Conservation (phyloP, 2,329 filamentous ascomycete genomes). For the Lecanicillium sp. region DNA sequence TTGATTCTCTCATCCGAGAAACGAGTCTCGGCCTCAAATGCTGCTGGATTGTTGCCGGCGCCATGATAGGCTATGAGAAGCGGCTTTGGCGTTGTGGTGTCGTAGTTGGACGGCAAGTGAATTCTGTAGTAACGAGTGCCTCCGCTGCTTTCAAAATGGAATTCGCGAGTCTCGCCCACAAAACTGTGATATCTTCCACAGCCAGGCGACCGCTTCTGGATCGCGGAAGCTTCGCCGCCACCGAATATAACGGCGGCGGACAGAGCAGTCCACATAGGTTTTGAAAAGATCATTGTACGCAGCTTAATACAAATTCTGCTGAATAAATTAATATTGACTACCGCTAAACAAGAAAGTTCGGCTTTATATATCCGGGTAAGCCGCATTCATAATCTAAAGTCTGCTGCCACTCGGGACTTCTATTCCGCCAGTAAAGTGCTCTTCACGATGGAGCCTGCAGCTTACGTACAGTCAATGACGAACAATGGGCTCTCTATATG, state of each 20-base stretch:
- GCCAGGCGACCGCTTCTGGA: slow-evolving; percentile 6
- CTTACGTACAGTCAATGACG: no score
- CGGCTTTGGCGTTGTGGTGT: slow-evolving; percentile 23
- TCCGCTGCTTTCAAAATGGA: slow-evolving; percentile 15
- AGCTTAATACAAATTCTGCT: no score
- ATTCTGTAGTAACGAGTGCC: slow-evolving; percentile 12
- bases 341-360: no score
- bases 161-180: slow-evolving; percentile 13
- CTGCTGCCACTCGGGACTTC: no score
- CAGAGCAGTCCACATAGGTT: background rate
- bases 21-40: slow-evolving; percentile 24
- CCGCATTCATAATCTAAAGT: no score
- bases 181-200: slow-evolving; percentile 14
- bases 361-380: no score
- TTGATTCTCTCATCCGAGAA: slow-evolving; percentile 31
- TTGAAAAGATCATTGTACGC: background rate
- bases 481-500: no score
- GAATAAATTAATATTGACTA: no score
- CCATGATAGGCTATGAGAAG: slow-evolving; percentile 41
- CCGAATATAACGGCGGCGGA: background rate
- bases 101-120: slow-evolving; percentile 21
- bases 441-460: no score
- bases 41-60: slow-evolving; percentile 23
- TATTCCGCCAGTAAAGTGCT: no score
- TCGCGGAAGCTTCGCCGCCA: background rate